Evolutionary conservation across 1,284 basidiomycete genomes (phyloP).

Genomic region (Cutaneotrichosporon mucoides): DNA sequence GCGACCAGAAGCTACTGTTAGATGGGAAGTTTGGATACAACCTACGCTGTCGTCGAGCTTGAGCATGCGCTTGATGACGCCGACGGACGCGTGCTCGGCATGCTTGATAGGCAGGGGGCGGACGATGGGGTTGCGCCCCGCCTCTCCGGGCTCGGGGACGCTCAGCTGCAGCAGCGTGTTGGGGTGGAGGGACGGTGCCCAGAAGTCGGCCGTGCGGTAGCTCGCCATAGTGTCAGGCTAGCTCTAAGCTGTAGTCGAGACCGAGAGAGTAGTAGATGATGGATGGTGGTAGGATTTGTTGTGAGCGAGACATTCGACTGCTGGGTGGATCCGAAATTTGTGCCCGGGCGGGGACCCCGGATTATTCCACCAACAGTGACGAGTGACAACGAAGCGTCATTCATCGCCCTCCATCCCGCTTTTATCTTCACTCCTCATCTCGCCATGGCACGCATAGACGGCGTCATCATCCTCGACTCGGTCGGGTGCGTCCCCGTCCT

Average conservation of each 20-base stretch:
- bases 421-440: background rate
- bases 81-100: slow-evolving; percentile 32
- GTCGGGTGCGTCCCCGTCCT: slow-evolving; percentile 58
- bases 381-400: background rate
- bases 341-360: background rate
- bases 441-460: slow-evolving; percentile 61
- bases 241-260: too few species aligned
- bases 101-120: slow-evolving; percentile 40
- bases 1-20: slow-evolving; percentile 29
- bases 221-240: slow-evolving; percentile 11
- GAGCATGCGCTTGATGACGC: slow-evolving; percentile 35
- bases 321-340: background rate
- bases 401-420: background rate
- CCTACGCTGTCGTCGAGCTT: slow-evolving; percentile 16
- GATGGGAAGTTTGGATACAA: background rate
- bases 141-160: slow-evolving; percentile 29
- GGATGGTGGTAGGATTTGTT: too few species aligned
- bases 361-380: background rate
- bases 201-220: slow-evolving; percentile 36
- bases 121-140: slow-evolving; percentile 36
- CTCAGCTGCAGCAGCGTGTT: slow-evolving; percentile 45
- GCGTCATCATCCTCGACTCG: slow-evolving; percentile 79
- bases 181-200: slow-evolving; percentile 43
- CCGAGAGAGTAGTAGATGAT: too few species aligned
- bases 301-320: too few species aligned